These are phyloP conservation scores for Turritis glabra DNA, from an alignment of 345 rosid genomes.

Conservation along the genomic window DNA sequence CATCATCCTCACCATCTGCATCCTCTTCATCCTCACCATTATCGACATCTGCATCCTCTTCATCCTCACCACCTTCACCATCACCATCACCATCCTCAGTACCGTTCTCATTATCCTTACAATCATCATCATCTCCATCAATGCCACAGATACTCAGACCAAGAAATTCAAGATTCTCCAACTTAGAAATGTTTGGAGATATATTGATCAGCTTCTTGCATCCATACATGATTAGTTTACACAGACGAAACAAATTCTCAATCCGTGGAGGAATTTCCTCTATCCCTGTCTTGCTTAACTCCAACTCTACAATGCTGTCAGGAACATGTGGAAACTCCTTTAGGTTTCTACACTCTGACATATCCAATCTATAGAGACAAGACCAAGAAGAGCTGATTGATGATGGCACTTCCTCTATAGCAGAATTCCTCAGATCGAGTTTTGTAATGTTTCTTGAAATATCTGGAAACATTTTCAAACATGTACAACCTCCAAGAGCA, in stretches of 20 bases:
- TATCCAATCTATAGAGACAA: neutral
- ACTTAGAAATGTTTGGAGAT: slow-evolving; percentile 22
- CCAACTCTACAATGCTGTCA: neutral
- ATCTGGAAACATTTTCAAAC: no score
- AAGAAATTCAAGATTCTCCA: slow-evolving; percentile 12
- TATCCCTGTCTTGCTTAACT: neutral
- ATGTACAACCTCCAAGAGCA: no score
- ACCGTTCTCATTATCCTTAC: no score
- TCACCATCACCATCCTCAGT: no score
- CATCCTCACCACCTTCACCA: neutral
- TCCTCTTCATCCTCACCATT: neutral
- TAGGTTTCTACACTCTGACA: slow-evolving; percentile 14
- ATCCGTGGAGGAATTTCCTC: slow-evolving; percentile 12
- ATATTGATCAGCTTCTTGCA: neutral
- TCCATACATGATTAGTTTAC: neutral
- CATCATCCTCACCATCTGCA: neutral
- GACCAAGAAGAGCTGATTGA: neutral
- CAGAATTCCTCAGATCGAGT: neutral
- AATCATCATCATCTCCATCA: neutral
- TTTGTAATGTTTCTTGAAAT: no score
- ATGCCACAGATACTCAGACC: neutral
- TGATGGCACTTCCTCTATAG: slow-evolving; percentile 24
- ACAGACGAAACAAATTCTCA: neutral
- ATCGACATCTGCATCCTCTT: neutral
- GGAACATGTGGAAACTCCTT: slow-evolving; percentile 29